Conservation (phyloP, 2,329 filamentous ascomycete species). For the Aspergillus sp. region DNA sequence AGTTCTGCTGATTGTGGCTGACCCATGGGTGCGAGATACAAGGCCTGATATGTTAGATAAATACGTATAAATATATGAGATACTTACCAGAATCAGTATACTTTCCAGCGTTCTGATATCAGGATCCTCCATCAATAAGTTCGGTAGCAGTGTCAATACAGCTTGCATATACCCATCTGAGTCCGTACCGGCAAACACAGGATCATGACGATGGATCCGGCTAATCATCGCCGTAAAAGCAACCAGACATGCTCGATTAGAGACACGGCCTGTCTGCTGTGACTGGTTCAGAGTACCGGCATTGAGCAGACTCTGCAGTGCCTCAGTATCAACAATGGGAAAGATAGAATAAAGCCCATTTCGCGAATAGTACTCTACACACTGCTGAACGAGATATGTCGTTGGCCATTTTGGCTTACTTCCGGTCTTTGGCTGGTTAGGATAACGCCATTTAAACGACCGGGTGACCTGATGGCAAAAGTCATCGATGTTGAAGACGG, state of each 20-base stretch:
- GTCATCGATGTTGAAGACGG: constrained; percentile 14
- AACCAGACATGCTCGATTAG: constrained; percentile 13
- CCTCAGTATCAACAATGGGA: constrained; percentile 14
- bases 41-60: constrained; percentile 4
- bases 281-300: constrained; percentile 8
- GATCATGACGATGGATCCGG: constrained; percentile 17
- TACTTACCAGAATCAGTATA: constrained; percentile 14
- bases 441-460: constrained; percentile 5
- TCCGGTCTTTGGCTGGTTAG: constrained; percentile 1
- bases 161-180: constrained; percentile 18
- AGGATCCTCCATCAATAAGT: constrained; percentile 14
- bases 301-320: constrained; percentile 11
- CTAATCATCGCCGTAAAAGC: constrained; percentile 20
- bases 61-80: neutral
- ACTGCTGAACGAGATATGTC: constrained; percentile 8
- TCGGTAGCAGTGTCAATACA: constrained; percentile 14
- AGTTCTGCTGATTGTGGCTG: constrained; percentile 15
- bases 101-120: constrained; percentile 15
- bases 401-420: constrained; percentile 14
- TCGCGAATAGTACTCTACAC: constrained; percentile 13
- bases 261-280: constrained; percentile 3
- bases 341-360: constrained; percentile 20
- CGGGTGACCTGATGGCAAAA: constrained; percentile 11
- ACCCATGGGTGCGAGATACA: constrained; percentile 16
- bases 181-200: constrained; percentile 13